Conservation (phyloP, 176 grass and related monocot genomes). For the Carex myosuroides region DNA sequence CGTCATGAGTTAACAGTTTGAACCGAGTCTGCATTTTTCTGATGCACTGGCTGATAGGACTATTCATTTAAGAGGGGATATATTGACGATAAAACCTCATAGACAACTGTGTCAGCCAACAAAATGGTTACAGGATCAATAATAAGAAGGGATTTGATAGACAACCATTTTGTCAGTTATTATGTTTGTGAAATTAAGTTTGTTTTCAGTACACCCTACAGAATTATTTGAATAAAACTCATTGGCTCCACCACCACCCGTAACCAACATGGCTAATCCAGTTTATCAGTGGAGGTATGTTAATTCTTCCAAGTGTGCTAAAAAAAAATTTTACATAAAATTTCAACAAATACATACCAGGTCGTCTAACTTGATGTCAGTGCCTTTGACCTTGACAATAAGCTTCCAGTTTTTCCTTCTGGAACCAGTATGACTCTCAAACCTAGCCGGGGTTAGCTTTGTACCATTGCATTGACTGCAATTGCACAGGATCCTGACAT, state of each 20-base stretch:
- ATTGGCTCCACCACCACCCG: background rate
- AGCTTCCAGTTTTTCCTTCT: conserved; percentile 92
- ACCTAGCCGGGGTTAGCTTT: conserved; percentile 52
- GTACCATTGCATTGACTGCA: conserved; percentile 66
- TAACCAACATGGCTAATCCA: background rate
- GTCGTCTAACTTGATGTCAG: conserved; percentile 33
- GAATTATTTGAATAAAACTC: background rate
- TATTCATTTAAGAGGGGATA: background rate
- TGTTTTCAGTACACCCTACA: background rate
- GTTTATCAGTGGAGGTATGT: background rate
- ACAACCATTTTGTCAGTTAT: background rate
- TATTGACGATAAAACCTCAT: background rate
- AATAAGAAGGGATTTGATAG: background rate
- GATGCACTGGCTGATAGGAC: background rate
- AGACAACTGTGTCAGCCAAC: background rate
- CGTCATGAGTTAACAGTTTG: background rate
- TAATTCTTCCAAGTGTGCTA: background rate
- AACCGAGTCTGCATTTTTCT: background rate
- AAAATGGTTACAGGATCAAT: background rate
- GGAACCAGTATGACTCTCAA: conserved; percentile 84
- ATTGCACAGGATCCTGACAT: conserved; percentile 52
- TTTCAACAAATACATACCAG: conserved; percentile 38
- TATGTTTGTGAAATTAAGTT: background rate
- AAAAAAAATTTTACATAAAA: background rate
- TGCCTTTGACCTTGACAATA: conserved; percentile 70